Evolutionary conservation across 345 rosid species (phyloP), one percentile per base, ranked within the genome.

Genomic region (Euphorbia lathyris): DNA sequence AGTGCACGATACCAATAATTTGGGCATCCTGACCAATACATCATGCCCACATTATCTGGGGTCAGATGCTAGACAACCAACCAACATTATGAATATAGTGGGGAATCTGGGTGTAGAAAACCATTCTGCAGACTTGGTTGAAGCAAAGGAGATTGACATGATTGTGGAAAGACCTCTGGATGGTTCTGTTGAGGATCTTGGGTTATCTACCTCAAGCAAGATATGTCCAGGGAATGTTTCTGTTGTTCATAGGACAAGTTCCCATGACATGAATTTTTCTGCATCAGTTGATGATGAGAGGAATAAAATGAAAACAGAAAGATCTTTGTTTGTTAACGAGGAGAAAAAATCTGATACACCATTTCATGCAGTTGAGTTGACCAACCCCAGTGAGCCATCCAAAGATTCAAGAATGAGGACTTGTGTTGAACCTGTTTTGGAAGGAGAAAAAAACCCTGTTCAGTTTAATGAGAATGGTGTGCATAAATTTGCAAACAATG

Each of bases 121-220:
- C 42, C 50, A 58, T 32, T 66, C 22, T 69, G 69, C 76, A 66
- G 74, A 84, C 36, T 47, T 85, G 70, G 71, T 27, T 60, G 75
- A 69, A 58, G 65, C 63, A 52, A 72, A 48, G 59, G 76, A 68
- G 67, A 17, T 26, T 56, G 67, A 73, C 38, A 67, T 71, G 59
- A 43, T 30, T 73, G 27, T 57, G 53, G 72, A 70, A 65, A 71
- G 80, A 66, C 19, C 62, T 71, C 25, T 59, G 55, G 75, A 76
- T 78, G 66, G 70, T 76, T 71, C 71, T 71, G 74, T 72, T 74
- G 75, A 72, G 56, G 79, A 70, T 75, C 30, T 50, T 42, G 69
- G 63, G 71, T 45, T 72, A 58, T 67, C 85, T 74, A 53, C 82
- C 66, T 22, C 74, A 45, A 56, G 73, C 53, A 77, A 81, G n/a